phyloP scores from a whole-genome alignment of 2,329 filamentous ascomycete species.

The Fusarium circinatum region DNA sequence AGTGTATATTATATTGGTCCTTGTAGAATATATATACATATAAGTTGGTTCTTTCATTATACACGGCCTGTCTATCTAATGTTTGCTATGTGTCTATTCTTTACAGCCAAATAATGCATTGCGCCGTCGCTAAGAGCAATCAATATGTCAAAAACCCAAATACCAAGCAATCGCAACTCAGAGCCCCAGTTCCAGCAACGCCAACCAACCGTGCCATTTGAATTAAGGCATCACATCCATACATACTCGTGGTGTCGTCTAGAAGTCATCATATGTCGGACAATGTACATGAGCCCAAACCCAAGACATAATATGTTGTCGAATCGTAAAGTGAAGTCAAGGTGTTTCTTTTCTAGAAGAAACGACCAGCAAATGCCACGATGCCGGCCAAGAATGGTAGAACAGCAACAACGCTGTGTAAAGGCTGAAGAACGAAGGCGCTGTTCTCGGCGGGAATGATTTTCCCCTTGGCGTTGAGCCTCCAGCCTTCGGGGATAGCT shows the following conservation, averaged over 20 bases:
- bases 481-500: constrained; percentile 81
- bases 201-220: constrained; percentile 17
- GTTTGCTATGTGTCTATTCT: constrained; percentile 13
- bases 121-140: constrained; percentile 32
- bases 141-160: neutral
- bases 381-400: constrained; percentile 43
- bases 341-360: constrained; percentile 28
- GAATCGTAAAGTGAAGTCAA: neutral
- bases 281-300: neutral
- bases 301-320: neutral
- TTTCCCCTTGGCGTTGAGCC: constrained; percentile 81
- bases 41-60: constrained; percentile 5
- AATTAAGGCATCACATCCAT: constrained; percentile 9
- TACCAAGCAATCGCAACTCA: neutral
- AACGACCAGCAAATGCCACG: constrained; percentile 37
- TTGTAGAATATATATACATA: too few species aligned
- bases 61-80: constrained; percentile 17
- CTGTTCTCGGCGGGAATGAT: constrained; percentile 70
- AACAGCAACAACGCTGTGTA: constrained; percentile 40
- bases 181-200: constrained; percentile 22
- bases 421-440: constrained; percentile 53
- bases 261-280: neutral
- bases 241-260: constrained; percentile 1
- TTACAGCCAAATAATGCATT: constrained; percentile 4
- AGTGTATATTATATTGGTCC: neutral